Percentiles rank a stretch among this genome's conserved stretches.
Conservation (phyloP, 805 yeast genomes). For the Yamadazyma tumulicola region DNA sequence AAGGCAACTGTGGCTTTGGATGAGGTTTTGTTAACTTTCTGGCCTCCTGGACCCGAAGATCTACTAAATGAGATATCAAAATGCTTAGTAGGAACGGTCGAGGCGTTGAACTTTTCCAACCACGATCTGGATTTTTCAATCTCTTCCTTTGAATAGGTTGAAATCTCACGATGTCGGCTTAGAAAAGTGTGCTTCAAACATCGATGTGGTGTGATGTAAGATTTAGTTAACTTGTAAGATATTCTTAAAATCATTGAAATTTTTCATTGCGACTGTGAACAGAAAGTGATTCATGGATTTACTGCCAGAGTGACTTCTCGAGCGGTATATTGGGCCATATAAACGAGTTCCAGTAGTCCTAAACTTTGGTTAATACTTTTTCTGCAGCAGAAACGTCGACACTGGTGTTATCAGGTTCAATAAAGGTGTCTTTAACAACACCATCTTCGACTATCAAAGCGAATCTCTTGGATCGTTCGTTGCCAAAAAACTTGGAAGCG, state of each 20-base stretch:
- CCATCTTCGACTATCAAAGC: constrained; percentile 78
- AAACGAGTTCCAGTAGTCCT: no score
- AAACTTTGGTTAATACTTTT: constrained; percentile 36
- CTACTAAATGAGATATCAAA: constrained; percentile 50
- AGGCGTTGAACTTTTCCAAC: constrained; percentile 30
- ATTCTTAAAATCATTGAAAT: neutral
- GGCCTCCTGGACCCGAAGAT: constrained; percentile 87
- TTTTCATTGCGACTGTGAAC: neutral
- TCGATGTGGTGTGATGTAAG: no score
- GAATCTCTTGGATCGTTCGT: constrained; percentile 68
- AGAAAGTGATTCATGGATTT: no score
- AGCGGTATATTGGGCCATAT: no score
- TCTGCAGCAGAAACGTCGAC: constrained; percentile 52
- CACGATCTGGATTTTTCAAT: constrained; percentile 37
- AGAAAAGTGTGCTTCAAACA: no score
- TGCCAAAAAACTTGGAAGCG: constrained; percentile 74
- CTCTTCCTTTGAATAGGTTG: constrained; percentile 24
- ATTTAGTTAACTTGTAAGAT: no score
- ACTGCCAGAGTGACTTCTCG: no score
- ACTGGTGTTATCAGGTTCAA: constrained; percentile 79
- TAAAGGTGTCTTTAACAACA: constrained; percentile 58
- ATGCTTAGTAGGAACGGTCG: constrained; percentile 40
- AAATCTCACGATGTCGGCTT: no score
- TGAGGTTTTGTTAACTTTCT: constrained; percentile 72
- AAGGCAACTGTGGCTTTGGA: constrained; percentile 64